Conservation (phyloP, 2,329 filamentous ascomycete genomes). For the Chlorencoelia australis region DNA sequence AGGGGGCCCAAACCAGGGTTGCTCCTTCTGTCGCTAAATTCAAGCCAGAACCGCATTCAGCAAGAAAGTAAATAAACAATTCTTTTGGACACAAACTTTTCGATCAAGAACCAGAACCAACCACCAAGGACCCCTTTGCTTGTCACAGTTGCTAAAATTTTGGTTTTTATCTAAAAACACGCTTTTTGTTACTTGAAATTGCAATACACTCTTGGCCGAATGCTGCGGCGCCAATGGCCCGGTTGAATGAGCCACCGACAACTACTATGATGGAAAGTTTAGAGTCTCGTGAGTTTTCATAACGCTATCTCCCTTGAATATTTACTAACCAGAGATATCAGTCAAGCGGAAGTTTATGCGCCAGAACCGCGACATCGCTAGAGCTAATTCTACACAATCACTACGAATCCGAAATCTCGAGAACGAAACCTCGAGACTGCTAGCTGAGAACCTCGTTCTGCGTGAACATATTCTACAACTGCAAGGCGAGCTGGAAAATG, state of each 20-base stretch:
- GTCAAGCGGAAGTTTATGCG: constrained; percentile 71
- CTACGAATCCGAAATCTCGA: constrained; percentile 69
- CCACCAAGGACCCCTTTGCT: too few species aligned
- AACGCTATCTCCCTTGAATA: not conserved
- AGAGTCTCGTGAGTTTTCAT: constrained; percentile 52
- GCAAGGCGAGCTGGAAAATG: constrained; percentile 56
- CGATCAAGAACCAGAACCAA: too few species aligned
- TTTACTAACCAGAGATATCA: constrained; percentile 27
- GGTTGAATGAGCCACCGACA: constrained; percentile 65
- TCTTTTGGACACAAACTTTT: too few species aligned
- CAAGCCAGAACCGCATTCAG: too few species aligned
- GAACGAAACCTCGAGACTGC: constrained; percentile 61
- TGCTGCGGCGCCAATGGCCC: constrained; percentile 49
- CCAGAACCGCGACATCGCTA: constrained; percentile 76
- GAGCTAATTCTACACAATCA: constrained; percentile 67
- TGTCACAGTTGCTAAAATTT: too few species aligned
- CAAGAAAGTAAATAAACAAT: too few species aligned
- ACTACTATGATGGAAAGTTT: constrained; percentile 60
- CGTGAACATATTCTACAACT: constrained; percentile 60
- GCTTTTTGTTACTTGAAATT: too few species aligned
- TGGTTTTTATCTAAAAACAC: too few species aligned
- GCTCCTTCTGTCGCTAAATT: too few species aligned
- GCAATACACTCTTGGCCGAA: constrained; percentile 21
- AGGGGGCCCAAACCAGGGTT: too few species aligned
- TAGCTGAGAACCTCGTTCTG: constrained; percentile 71